phyloP scores from a whole-genome alignment of 768 basidiomycete species.

The Suillus tomentosus region DNA sequence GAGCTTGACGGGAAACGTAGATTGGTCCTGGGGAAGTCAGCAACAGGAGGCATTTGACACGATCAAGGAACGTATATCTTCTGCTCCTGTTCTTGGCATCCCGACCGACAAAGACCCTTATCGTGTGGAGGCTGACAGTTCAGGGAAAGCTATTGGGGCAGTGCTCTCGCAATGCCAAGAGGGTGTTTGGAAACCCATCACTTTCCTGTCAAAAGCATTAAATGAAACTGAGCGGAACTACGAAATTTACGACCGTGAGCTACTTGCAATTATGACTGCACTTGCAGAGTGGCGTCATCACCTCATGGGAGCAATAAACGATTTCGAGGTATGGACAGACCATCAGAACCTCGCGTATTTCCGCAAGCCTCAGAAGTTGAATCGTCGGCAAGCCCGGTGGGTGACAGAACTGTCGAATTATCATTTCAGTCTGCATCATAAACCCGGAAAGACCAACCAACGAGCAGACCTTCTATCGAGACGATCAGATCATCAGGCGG shows the following conservation, averaged over 20 bases:
- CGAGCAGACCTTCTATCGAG: slow-evolving; percentile 31
- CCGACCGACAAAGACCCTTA: slow-evolving; percentile 16
- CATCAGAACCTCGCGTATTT: slow-evolving; percentile 47
- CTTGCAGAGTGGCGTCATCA: slow-evolving; percentile 34
- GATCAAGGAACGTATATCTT: slow-evolving; percentile 30
- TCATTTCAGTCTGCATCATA: slow-evolving; percentile 34
- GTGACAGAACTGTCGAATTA: slow-evolving; percentile 36
- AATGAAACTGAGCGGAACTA: slow-evolving; percentile 44
- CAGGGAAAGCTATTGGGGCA: slow-evolving; percentile 34
- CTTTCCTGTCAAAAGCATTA: slow-evolving; percentile 38
- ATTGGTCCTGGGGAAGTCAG: slow-evolving; percentile 29
- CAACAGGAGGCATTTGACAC: slow-evolving; percentile 27
- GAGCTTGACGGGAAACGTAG: slow-evolving; percentile 27
- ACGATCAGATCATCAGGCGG: slow-evolving; percentile 22
- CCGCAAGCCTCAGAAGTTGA: slow-evolving; percentile 39
- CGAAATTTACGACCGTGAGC: slow-evolving; percentile 46
- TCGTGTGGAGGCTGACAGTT: slow-evolving; percentile 33
- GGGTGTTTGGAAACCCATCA: slow-evolving; percentile 37
- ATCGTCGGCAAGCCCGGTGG: slow-evolving; percentile 46
- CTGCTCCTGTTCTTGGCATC: slow-evolving; percentile 29
- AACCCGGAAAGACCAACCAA: slow-evolving; percentile 28
- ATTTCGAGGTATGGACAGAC: neutral
- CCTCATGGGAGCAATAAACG: neutral
- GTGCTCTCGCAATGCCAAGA: slow-evolving; percentile 29
- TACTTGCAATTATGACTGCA: slow-evolving; percentile 45